phyloP scores from a whole-genome alignment of 2,329 filamentous ascomycete genomes.

The Nothophaeocryptopus gaeumannii region DNA sequence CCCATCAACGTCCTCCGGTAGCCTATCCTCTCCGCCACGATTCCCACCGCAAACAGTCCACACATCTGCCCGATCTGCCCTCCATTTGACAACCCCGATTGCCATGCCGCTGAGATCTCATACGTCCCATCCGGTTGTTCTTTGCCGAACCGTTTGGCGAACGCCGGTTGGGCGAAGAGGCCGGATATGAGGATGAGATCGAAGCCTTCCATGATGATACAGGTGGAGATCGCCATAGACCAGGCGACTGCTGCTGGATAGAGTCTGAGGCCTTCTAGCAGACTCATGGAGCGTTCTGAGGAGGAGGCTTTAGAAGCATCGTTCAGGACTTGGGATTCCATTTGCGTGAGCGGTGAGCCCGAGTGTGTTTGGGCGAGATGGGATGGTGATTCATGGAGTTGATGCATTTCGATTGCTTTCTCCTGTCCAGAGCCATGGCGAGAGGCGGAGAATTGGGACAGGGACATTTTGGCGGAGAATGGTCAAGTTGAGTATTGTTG shows the following conservation, averaged over 20 bases:
- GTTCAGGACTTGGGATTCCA: too few species aligned
- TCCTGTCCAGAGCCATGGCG: too few species aligned
- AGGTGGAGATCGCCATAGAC: constrained; percentile 16
- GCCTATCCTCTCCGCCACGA: constrained; percentile 54
- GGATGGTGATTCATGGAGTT: too few species aligned
- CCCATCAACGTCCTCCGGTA: constrained; percentile 55
- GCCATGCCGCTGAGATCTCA: constrained; percentile 55
- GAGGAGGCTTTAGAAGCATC: neutral
- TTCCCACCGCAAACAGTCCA: constrained; percentile 65
- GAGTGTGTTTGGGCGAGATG: too few species aligned
- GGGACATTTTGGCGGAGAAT: too few species aligned
- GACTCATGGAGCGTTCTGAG: constrained; percentile 6
- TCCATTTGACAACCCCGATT: constrained; percentile 56
- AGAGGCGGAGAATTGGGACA: too few species aligned
- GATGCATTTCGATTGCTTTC: too few species aligned
- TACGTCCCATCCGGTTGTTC: constrained; percentile 40
- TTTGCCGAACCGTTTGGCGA: constrained; percentile 40
- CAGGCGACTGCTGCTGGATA: constrained; percentile 16
- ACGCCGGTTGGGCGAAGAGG: constrained; percentile 36
- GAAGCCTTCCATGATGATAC: constrained; percentile 41
- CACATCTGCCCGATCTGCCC: constrained; percentile 56
- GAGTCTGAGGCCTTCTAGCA: constrained; percentile 11
- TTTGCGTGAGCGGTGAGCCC: too few species aligned
- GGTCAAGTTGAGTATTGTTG: too few species aligned
- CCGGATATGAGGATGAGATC: constrained; percentile 37